A percentile compares a stretch with the other conserved stretches of the same genome.
Conservation (phyloP, 2,329 filamentous ascomycete species). For the Monilinia polystroma region DNA sequence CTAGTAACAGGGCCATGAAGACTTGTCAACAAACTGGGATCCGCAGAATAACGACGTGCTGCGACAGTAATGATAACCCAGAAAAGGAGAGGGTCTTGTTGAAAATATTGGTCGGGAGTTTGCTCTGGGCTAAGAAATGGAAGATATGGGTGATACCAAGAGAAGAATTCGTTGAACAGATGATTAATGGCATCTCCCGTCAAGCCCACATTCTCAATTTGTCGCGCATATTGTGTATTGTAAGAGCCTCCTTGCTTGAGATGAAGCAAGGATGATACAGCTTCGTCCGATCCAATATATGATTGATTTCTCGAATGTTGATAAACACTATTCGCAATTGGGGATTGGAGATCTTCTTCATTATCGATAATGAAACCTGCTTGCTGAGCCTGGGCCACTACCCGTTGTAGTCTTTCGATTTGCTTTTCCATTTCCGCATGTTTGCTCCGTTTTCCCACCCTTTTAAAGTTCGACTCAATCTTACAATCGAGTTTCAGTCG, state of each 20-base stretch:
- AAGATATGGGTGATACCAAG: slow-evolving; percentile 73
- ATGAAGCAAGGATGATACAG: slow-evolving; percentile 64
- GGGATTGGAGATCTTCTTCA: slow-evolving; percentile 58
- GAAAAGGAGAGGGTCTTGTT: slow-evolving; percentile 77
- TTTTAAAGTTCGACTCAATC: slow-evolving; percentile 86
- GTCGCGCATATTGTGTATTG: slow-evolving; percentile 38
- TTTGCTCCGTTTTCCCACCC: slow-evolving; percentile 76
- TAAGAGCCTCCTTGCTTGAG: slow-evolving; percentile 63
- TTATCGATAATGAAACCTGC: slow-evolving; percentile 57
- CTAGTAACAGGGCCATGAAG: slow-evolving; percentile 67
- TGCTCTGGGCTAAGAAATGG: slow-evolving; percentile 69
- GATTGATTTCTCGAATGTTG: slow-evolving; percentile 57
- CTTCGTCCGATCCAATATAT: slow-evolving; percentile 67
- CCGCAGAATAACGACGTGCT: slow-evolving; percentile 65
- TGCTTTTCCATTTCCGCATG: slow-evolving; percentile 86
- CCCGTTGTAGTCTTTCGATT: slow-evolving; percentile 66
- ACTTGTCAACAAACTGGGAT: slow-evolving; percentile 60
- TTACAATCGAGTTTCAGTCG: slow-evolving; percentile 80
- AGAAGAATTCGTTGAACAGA: slow-evolving; percentile 74
- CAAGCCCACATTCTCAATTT: slow-evolving; percentile 61
- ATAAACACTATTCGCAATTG: slow-evolving; percentile 56
- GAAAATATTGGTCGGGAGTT: slow-evolving; percentile 70
- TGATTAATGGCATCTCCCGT: slow-evolving; percentile 61
- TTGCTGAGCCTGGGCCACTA: slow-evolving; percentile 57
- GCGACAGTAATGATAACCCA: slow-evolving; percentile 80